Evolutionary conservation across 331 rosid species (phyloP), one percentile per base, ranked within the genome.

Genomic region (Cucumis variabilis): DNA sequence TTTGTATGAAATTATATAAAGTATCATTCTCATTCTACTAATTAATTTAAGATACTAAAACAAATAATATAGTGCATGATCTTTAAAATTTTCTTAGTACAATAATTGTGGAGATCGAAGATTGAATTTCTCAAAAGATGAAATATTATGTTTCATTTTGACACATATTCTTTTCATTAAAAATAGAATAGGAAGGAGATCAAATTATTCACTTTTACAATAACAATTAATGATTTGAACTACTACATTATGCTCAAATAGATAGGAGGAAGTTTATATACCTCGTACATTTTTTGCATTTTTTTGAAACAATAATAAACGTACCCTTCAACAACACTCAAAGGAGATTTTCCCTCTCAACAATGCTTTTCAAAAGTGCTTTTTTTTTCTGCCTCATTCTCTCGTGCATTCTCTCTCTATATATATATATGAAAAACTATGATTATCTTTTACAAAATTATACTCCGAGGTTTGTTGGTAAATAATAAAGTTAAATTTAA

Each of bases 251-350:
- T 33, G 37, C 37, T 33, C 37, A 33, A 33, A 33, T 33, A 33
- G 37, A 33, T 33, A 2, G 1, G 3, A 33, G 37, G 4, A 33
- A 33, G 37, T 33, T 33, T 33, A 33, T 33, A 33, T 33, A 37
- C 53, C 50, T 37, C 16, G 7, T 37, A 41, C 13, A 11, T 9
- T 20, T 5, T 41, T 58, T 44, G 8, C 48, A 5, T 44, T 53
- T 53, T 53, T 53, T 58, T 16, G 2, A 0, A 8, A 70, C 9
- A 14, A 15, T 28, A 14, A 77, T 77, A 50, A 48, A 2, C 8
- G 12, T 24, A 77, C 13, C 83, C 83, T 77, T 77, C 65, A 8
- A 13, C 7, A 24, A 77, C 83, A 77, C 83, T 77, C 83, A 50
- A 77, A 77, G 83, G 37, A 74, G 37, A 50, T 46, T 13, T 77